Base-by-base conservation (phyloP, 805 yeast genomes). In the Candida ovalis region DNA sequence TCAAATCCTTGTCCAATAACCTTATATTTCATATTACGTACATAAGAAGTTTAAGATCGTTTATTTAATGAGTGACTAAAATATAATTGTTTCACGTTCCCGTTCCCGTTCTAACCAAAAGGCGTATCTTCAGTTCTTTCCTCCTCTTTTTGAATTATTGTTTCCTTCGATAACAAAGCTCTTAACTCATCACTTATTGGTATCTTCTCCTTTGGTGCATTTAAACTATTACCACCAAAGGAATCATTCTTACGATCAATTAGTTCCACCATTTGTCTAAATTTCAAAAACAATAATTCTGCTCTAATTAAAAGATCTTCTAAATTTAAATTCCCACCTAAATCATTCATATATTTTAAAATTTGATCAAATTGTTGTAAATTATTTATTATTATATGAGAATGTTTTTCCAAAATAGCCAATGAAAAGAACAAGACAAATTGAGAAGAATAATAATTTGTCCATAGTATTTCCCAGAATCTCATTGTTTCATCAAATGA, bases 381-480 rank as follows among this genome's bases (percentile, higher is more conserved):
- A 58, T 88, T 86, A 37, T 82, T 79, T 52, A 84, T 80, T 27
- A 92, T 87, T 37, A 87, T 82, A 42, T 82, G 78, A 57, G 90
- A 87, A 65, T 91, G 84, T 58, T 88, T 89, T 60, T 92, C 95
- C 42, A 94, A 73, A n/a, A 94, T 83, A 0, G 96, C 94, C 55
- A 92, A 70, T 18, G 96, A 92, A 58, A 94, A 76, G 61, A 94
- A 90, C 33, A 94, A 68, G 57, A 90, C 95, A 64, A 85, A 91
- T 64, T 94, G 97, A 5, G 94, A 82, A 0, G 92, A 79, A 60
- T 88, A 82, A 59, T 71, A 85, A 67, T 92, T 92, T 0, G 98
- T 92, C 83, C 94, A 88, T 42, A 94, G 71, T 3, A 86, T 82
- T 61, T 92, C 99, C 98, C 98, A 92, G n/a, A 92, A 73, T 25